These are phyloP conservation scores for Diphasiastrum complanatum DNA, from an alignment of 83 land plant genomes.

Conservation along the genomic window DNA sequence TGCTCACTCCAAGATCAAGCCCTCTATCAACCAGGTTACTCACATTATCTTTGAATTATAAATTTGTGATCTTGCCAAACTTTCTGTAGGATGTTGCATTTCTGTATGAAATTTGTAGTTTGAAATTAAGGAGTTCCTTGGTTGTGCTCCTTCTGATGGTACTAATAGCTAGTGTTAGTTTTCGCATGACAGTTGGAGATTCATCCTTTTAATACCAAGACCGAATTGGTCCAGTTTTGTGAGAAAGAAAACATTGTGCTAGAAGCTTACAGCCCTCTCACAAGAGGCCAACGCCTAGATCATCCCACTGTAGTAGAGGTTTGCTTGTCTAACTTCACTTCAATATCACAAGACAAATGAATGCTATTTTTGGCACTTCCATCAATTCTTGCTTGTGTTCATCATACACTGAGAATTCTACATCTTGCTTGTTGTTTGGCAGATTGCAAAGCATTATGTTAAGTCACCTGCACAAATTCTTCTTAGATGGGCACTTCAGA, in stretches of 20 bases:
- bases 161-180: not conserved
- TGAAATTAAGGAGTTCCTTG: not conserved
- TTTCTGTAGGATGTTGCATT: not conserved
- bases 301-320: constrained; percentile 24
- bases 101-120: not conserved
- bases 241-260: constrained; percentile 28
- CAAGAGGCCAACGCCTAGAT: constrained; percentile 26
- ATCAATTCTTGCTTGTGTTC: not conserved
- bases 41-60: not conserved
- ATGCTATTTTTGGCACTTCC: not conserved
- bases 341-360: not conserved
- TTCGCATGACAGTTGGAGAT: constrained; percentile 24
- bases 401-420: not conserved
- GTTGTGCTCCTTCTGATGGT: not conserved
- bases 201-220: constrained; percentile 23
- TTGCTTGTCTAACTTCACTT: not conserved
- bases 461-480: constrained; percentile 36
- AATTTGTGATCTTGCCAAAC: not conserved
- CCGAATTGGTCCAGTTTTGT: constrained; percentile 30
- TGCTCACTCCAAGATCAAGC: constrained; percentile 24
- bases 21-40: constrained; percentile 30
- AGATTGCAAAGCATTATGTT: constrained; percentile 26
- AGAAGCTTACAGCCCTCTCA: constrained; percentile 37
- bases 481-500: constrained; percentile 32
- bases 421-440: constrained; percentile 9